Evolutionary conservation across 768 basidiomycete species (phyloP).

Genomic region (Rhodotorula taiwanensis): DNA sequence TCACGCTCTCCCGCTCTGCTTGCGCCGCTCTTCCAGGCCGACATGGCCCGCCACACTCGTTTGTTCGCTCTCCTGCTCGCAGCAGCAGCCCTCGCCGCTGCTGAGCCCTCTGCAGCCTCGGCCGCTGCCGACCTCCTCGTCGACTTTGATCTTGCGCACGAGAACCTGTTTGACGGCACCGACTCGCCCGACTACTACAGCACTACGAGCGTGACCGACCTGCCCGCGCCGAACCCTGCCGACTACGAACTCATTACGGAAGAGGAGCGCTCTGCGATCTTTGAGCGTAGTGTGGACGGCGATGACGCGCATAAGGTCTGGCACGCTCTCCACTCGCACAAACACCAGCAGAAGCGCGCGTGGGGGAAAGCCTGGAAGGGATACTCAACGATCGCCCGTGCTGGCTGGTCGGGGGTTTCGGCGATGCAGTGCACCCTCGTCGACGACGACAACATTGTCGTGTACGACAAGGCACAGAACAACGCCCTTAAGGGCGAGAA

Average conservation of each 20-base stretch:
- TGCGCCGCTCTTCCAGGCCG: neutral
- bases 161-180: constrained; percentile 4
- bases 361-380: constrained; percentile 8
- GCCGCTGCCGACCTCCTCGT: constrained; percentile 1
- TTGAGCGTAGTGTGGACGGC: constrained; percentile 6
- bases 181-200: neutral
- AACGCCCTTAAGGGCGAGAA: constrained; percentile 26
- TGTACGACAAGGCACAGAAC: constrained; percentile 39
- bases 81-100: neutral
- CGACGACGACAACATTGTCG: constrained; percentile 31
- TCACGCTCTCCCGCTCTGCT: neutral
- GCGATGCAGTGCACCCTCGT: constrained; percentile 18
- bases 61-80: neutral
- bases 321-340: neutral
- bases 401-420: neutral
- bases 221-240: constrained; percentile 13
- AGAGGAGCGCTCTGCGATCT: constrained; percentile 2
- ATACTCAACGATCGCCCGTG: neutral
- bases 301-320: neutral
- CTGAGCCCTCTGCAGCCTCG: neutral
- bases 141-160: neutral
- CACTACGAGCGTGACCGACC: neutral
- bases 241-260: constrained; percentile 20
- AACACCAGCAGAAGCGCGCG: neutral
- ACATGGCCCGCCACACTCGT: constrained; percentile 3